Percentiles rank a stretch among this genome's conserved stretches.
Conservation (phyloP, 495 filamentous ascomycete species). For the Hypoxylon fuscum region DNA sequence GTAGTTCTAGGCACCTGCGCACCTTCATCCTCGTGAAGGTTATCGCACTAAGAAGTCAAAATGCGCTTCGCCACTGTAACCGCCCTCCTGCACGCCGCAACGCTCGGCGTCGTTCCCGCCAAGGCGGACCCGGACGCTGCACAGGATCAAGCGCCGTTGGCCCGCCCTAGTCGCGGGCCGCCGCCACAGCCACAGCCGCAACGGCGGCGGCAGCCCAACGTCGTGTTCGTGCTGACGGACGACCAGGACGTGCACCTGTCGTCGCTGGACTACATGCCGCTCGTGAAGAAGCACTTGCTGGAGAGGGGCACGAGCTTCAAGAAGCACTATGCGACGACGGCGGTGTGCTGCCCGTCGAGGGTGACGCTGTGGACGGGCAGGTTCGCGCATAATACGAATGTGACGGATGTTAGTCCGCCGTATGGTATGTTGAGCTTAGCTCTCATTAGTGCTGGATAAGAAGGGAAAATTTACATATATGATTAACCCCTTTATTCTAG, state of each 20-base stretch:
- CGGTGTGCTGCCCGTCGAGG: constrained; percentile 69
- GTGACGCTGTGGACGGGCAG: constrained; percentile 70
- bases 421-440: constrained; percentile 52
- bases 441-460: neutral
- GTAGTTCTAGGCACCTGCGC: too few relatives aligned
- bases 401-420: constrained; percentile 70
- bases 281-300: constrained; percentile 56
- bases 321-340: constrained; percentile 66
- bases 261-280: constrained; percentile 64
- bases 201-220: constrained; percentile 36
- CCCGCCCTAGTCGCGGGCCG: neutral
- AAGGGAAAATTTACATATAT: neutral
- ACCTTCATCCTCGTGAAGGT: too few relatives aligned
- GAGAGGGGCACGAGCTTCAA: constrained; percentile 61
- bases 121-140: neutral
- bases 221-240: constrained; percentile 67
- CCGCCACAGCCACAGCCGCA: neutral
- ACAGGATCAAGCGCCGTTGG: constrained; percentile 10
- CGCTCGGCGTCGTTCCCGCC: neutral
- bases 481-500: constrained; percentile 36
- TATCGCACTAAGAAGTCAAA: too few relatives aligned
- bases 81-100: neutral
- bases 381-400: constrained; percentile 75
- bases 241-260: constrained; percentile 67
- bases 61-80: constrained; percentile 10